Evolutionary conservation across 495 filamentous ascomycete genomes (phyloP).

Genomic region (Neurospora discreta): DNA sequence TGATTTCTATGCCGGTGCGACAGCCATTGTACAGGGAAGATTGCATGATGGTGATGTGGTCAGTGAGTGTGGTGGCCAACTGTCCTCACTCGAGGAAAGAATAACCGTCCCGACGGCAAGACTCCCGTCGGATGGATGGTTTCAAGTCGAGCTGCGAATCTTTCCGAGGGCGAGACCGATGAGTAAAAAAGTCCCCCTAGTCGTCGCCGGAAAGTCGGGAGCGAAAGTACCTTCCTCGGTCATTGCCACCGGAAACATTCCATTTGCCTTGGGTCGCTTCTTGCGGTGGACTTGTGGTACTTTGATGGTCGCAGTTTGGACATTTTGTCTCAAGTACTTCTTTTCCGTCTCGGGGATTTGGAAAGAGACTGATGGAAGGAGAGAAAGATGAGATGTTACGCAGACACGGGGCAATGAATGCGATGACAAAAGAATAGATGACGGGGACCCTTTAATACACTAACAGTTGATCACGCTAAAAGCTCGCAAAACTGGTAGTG

Average conservation of each 20-base stretch:
- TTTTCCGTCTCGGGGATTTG: background rate
- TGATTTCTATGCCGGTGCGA: no score
- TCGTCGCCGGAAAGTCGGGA: background rate
- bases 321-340: background rate
- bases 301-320: background rate
- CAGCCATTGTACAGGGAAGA: no score
- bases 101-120: background rate
- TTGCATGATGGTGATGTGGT: no score
- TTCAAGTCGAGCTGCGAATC: background rate
- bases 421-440: background rate
- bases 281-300: background rate
- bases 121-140: background rate
- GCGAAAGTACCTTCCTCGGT: background rate
- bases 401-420: background rate
- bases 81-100: background rate
- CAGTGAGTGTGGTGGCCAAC: background rate
- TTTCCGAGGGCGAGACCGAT: background rate
- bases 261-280: background rate
- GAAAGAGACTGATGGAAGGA: background rate
- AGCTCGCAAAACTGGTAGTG: background rate
- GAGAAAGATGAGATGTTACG: background rate
- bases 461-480: background rate
- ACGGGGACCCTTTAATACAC: background rate
- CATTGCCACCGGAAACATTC: background rate
- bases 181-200: background rate